Evolutionary conservation across 2,329 filamentous ascomycete genomes (phyloP).

Genomic region (Blastomyces silverae): DNA sequence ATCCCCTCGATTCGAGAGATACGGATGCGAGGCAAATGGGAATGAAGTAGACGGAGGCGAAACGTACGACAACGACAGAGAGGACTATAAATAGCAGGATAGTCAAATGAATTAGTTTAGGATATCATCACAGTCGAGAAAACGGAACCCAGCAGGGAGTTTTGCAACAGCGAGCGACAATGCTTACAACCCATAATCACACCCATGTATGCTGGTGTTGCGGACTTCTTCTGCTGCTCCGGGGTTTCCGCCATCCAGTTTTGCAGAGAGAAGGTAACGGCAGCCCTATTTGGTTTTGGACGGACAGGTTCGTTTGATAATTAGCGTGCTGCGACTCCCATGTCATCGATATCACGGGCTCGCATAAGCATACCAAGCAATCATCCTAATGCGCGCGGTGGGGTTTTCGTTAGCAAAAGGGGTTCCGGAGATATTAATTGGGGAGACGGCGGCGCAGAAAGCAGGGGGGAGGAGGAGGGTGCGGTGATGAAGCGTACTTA

Average conservation of each 20-base stretch:
- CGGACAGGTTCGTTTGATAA: not conserved
- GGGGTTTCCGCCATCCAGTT: conserved; percentile 44
- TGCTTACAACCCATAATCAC: conserved; percentile 70
- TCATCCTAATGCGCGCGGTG: conserved; percentile 44
- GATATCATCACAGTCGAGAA: not conserved
- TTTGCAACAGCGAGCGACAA: conserved; percentile 2
- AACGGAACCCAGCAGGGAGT: conserved; percentile 12
- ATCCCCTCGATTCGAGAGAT: not conserved
- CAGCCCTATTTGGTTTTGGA: conserved; percentile 33
- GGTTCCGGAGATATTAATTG: not conserved
- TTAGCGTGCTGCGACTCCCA: not conserved
- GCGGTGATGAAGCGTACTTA: conserved; percentile 51
- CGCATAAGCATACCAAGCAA: conserved; percentile 50
- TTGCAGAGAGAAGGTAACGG: conserved; percentile 44
- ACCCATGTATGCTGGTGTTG: conserved; percentile 66
- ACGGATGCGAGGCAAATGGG: conserved; percentile 7
- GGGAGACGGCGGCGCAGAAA: not conserved
- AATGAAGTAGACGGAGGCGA: not conserved
- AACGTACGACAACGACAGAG: conserved; percentile 49
- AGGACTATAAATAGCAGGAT: conserved; percentile 44
- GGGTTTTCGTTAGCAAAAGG: conserved; percentile 1
- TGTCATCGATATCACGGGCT: not conserved
- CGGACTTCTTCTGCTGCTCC: conserved; percentile 52
- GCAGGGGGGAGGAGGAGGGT: not conserved
- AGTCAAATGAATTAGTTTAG: conserved; percentile 19